phyloP scores from a whole-genome alignment of 2,329 filamentous ascomycete species.

The Xylaria polymorpha region DNA sequence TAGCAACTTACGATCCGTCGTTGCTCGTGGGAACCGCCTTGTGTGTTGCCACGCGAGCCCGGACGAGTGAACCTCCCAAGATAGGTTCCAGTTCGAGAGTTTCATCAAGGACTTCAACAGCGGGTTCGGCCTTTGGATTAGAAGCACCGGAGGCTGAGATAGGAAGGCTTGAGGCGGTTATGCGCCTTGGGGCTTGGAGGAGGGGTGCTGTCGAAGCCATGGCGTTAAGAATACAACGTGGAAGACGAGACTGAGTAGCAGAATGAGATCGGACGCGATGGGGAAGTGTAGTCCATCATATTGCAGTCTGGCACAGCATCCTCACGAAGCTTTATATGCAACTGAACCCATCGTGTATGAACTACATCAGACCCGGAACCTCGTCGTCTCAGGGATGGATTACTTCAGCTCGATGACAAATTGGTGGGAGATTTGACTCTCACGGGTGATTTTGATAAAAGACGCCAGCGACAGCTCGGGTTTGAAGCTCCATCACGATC shows the following conservation, averaged over 20 bases:
- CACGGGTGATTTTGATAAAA: background rate
- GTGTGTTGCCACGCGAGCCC: constrained; percentile 44
- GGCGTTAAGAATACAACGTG: background rate
- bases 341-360: background rate
- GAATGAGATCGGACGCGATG: background rate
- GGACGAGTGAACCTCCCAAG: constrained; percentile 36
- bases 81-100: constrained; percentile 42
- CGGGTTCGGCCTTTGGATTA: constrained; percentile 42
- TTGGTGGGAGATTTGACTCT: background rate
- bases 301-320: constrained; percentile 1
- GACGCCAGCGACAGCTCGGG: background rate
- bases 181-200: constrained; percentile 44
- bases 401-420: constrained; percentile 30
- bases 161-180: constrained; percentile 46
- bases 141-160: constrained; percentile 31
- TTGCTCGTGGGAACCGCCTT: constrained; percentile 45
- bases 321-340: constrained; percentile 20
- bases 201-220: constrained; percentile 21
- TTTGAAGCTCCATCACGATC: constrained; percentile 9
- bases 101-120: constrained; percentile 46
- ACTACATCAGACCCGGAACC: background rate
- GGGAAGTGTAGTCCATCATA: constrained; percentile 3
- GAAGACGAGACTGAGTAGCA: background rate
- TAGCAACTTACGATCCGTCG: constrained; percentile 45
- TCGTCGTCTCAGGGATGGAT: constrained; percentile 6